Evolutionary conservation across 306 rosid genomes (phyloP), one percentile per base, ranked within the genome.

Genomic region (Psophocarpus tetragonolobus): DNA sequence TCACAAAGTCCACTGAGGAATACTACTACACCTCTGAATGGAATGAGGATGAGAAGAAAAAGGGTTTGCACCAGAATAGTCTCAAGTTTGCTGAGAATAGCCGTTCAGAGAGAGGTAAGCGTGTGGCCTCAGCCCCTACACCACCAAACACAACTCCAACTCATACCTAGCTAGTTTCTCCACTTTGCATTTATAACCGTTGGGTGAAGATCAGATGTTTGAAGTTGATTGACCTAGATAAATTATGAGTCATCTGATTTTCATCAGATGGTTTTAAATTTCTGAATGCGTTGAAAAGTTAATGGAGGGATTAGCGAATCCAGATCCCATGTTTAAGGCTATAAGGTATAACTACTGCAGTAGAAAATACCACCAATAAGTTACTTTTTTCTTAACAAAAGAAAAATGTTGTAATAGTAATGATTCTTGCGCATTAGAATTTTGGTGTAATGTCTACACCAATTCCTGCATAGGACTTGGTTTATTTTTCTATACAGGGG

Each of bases 41-140:
- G 97, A 87, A 79, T 0, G 89, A 90, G 4, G 97, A 79, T 2
- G 98, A 92, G 82, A 89, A 75, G 72, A 61, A 81, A 30, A 89
- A 87, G 74, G 95, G 91, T 0, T 47, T 90, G 79, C 98, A 92
- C 62, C 89, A 81, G 0, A 45, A 6, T 4, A 91, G 98, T 73
- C 82, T 94, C n/a, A 92, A 75, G 88, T 92, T 92, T 51, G 98
- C 97, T 1, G 92, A 94, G 87, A 92, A 94, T 64, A 89, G 95
- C 68, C 85, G 84, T 3, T 92, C 97, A 3, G 98, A 94, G 86
- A 88, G 97, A 38, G 98, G 98, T 14, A 85, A 62, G 73, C 91
- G 94, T 21, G 86, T 94, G 0, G 85, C 45, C 7, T 87, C 97
- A 1, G 96, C 87, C 3, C 81, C 87, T 1, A 92, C 98, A 1